phyloP scores from a whole-genome alignment of 1,139 yeast species.

The Pichia inconspicua region DNA sequence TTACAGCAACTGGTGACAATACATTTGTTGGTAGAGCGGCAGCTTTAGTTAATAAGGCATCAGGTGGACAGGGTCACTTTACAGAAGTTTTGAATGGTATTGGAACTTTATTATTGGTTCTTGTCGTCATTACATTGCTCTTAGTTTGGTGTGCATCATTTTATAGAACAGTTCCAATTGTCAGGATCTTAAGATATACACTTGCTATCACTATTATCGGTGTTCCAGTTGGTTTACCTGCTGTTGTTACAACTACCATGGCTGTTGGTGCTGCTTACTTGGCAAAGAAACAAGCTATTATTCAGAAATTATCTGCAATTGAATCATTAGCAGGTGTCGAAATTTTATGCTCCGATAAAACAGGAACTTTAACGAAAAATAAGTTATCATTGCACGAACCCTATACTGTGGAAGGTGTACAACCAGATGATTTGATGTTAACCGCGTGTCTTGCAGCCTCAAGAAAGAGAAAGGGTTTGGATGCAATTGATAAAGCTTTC shows the following conservation, averaged over 20 bases:
- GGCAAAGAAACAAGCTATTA: constrained; percentile 39
- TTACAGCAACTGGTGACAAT: constrained; percentile 21
- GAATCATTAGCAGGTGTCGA: constrained; percentile 47
- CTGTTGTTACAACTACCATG: constrained; percentile 50
- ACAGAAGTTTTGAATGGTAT: constrained; percentile 43
- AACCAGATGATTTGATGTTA: constrained; percentile 93
- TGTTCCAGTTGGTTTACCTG: constrained; percentile 50
- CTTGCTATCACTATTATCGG: constrained; percentile 39
- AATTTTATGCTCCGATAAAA: constrained; percentile 47
- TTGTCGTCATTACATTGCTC: constrained; percentile 35
- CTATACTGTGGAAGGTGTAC: constrained; percentile 98
- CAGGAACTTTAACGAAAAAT: constrained; percentile 48
- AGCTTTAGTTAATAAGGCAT: constrained; percentile 28
- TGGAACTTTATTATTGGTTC: constrained; percentile 36
- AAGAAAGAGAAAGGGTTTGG: constrained; percentile 97
- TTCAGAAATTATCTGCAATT: constrained; percentile 39
- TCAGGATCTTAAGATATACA: constrained; percentile 80
- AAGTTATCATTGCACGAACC: constrained; percentile 57
- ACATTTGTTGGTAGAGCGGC: constrained; percentile 6
- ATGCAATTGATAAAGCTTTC: constrained; percentile 97
- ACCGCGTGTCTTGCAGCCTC: constrained; percentile 98
- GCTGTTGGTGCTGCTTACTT: constrained; percentile 54
- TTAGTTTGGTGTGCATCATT: constrained; percentile 40
- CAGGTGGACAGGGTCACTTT: constrained; percentile 58
- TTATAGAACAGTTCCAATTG: constrained; percentile 52